Percentiles rank a stretch among this genome's conserved stretches.
Evolutionary conservation across 768 basidiomycete species (phyloP).

Genomic region (Amanita brunnescens): DNA sequence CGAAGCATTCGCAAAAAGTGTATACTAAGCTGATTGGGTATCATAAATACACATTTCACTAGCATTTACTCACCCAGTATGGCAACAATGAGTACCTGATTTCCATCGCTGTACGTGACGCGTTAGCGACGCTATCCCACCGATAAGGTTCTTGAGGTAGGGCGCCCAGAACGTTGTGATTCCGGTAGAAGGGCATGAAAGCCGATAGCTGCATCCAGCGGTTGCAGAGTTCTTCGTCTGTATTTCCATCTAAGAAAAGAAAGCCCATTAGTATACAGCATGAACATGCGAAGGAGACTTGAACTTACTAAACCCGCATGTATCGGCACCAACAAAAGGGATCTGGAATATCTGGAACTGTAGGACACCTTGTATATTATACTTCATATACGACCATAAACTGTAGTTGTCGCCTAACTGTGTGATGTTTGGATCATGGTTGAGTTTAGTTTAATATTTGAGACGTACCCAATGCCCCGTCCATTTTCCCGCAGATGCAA

Average conservation of each 20-base stretch:
- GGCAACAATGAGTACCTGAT: slow-evolving; percentile 65
- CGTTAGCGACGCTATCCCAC: slow-evolving; percentile 74
- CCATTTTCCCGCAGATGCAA: slow-evolving; percentile 61
- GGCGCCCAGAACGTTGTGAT: slow-evolving; percentile 61
- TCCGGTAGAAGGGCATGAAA: slow-evolving; percentile 76
- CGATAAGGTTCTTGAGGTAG: slow-evolving; percentile 73
- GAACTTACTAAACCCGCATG: slow-evolving; percentile 52
- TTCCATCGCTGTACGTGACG: slow-evolving; percentile 63
- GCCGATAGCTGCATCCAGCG: slow-evolving; percentile 86
- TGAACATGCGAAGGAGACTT: neutral
- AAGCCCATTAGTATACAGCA: no score
- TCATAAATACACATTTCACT: neutral
- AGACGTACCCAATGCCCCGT: slow-evolving; percentile 59
- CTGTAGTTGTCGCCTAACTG: slow-evolving; percentile 74
- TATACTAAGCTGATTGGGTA: slow-evolving; percentile 38
- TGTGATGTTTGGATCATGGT: neutral
- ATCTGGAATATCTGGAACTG: slow-evolving; percentile 83
- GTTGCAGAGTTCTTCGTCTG: slow-evolving; percentile 73
- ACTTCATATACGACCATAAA: slow-evolving; percentile 63
- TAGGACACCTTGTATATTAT: slow-evolving; percentile 65
- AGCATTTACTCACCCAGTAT: slow-evolving; percentile 56
- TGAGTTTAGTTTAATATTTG: neutral
- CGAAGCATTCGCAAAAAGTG: slow-evolving; percentile 64
- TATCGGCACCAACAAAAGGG: slow-evolving; percentile 78
- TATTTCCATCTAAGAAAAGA: slow-evolving; percentile 41